phyloP scores from a whole-genome alignment of 176 grass and related monocot species.

The Oryza longistaminata region DNA sequence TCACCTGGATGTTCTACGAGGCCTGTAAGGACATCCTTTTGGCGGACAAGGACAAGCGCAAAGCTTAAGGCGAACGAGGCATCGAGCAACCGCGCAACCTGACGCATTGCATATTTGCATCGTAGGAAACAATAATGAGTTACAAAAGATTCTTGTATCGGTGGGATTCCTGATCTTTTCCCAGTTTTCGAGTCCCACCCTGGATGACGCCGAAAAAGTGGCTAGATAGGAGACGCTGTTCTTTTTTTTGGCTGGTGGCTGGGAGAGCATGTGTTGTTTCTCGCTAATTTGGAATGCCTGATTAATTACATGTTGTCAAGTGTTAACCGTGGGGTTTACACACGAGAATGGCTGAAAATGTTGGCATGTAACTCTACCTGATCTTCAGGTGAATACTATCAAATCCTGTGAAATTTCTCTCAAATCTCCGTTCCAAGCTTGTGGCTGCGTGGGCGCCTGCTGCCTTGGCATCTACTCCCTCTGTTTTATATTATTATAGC shows the following conservation, averaged over 20 bases:
- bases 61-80: background rate
- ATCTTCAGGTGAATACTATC: too few relatives aligned
- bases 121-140: background rate
- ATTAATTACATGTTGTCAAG: background rate
- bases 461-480: too few relatives aligned
- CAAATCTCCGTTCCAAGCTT: too few relatives aligned
- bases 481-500: too few relatives aligned
- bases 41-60: slow-evolving; percentile 15
- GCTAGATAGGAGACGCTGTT: background rate
- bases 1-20: slow-evolving; percentile 99
- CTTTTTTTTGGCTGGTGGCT: background rate
- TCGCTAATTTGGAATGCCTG: background rate
- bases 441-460: too few relatives aligned
- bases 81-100: background rate
- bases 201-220: background rate
- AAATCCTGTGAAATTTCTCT: too few relatives aligned
- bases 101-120: background rate
- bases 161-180: background rate
- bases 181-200: slow-evolving; percentile 15
- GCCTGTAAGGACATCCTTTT: slow-evolving; percentile 88
- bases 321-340: background rate
- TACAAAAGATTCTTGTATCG: background rate
- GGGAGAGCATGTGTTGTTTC: background rate
- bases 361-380: too few relatives aligned
- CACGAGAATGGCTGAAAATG: background rate